Base-by-base conservation (phyloP, 768 basidiomycete genomes). In the Amanita molliuscula region DNA sequence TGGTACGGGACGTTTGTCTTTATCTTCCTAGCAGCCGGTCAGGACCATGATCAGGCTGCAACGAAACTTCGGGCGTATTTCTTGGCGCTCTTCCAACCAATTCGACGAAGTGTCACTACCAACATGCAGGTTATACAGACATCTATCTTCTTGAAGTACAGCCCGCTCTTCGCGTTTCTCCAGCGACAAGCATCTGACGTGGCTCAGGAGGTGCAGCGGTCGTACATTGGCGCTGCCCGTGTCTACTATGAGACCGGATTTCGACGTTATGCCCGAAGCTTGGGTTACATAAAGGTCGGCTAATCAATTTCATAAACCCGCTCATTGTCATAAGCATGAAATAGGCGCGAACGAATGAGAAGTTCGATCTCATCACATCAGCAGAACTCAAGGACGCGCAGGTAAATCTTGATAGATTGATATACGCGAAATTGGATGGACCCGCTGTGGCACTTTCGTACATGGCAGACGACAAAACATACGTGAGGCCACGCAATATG, bases 231-330 rank as follows among this genome's bases (percentile, higher is more conserved):
- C 29, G 79, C 87, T 23, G 85, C 88, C 11, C 81, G 93, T 35
- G 77, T 88, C 18, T 99, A 96, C 63, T 97, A 92, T 53, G 96
- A 99, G 67, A 98, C 96, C 18, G 90, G 86, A 0, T 94, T 97
- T 62, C 72, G 96, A 54, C 71, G 96, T 37, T 99, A 98, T 62
- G 76, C 82, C 20, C 74, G 96, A 40, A 85, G 83, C 60, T 69
- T 99, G 42, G 78, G 81, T 31, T 80, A 74, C 65, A 75, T 98
- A 46, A 88, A 86, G 74, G 87, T 87, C 38, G 44, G 68, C 45
- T 18, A 35, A 38, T 25, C 1, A 18, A 34, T 36, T 8, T 5
- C 16, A 20, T 33, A n/a, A 28, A 2, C 31, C 15, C 36, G 23
- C 9, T 20, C 6, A 6, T n/a, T 8, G 11, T 20, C 11, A 28